phyloP scores from a whole-genome alignment of 2,329 filamentous ascomycete genomes.

The Penicillium sp. region DNA sequence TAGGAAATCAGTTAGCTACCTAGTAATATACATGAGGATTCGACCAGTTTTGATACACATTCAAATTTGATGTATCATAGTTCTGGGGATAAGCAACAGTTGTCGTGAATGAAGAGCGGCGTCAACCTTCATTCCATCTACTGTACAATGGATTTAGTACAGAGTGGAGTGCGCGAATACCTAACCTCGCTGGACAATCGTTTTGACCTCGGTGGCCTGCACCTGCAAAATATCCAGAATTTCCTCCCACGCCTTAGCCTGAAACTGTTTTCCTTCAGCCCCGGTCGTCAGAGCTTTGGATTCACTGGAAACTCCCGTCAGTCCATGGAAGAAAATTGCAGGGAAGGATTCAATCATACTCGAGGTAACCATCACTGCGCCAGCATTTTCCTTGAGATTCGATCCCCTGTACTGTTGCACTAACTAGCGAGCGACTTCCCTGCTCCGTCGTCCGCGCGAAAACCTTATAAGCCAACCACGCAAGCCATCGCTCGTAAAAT shows the following conservation, averaged over 20 bases:
- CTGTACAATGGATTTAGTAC: too few species aligned
- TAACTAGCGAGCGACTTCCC: constrained; percentile 49
- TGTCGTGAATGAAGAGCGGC: too few species aligned
- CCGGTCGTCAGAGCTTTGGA: constrained; percentile 37
- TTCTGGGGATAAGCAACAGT: too few species aligned
- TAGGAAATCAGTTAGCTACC: too few species aligned
- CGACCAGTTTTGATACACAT: too few species aligned
- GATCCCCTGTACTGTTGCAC: constrained; percentile 45
- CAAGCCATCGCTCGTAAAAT: constrained; percentile 38
- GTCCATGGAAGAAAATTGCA: not conserved
- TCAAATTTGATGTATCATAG: too few species aligned
- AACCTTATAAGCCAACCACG: constrained; percentile 41
- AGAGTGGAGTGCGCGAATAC: not conserved
- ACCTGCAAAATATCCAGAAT: constrained; percentile 39
- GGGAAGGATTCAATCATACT: constrained; percentile 29
- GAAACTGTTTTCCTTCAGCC: constrained; percentile 40
- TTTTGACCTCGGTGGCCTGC: constrained; percentile 27
- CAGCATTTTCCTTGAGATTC: constrained; percentile 51
- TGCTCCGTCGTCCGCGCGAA: constrained; percentile 50
- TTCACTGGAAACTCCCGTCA: constrained; percentile 32
- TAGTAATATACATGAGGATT: too few species aligned
- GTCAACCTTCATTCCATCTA: too few species aligned
- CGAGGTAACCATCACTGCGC: constrained; percentile 45
- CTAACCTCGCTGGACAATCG: constrained; percentile 1
- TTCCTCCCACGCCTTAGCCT: constrained; percentile 47